Evolutionary conservation across 352 stramenopile species (phyloP), one percentile per base, ranked within the genome.

Genomic region (Pythium aristosporum): DNA sequence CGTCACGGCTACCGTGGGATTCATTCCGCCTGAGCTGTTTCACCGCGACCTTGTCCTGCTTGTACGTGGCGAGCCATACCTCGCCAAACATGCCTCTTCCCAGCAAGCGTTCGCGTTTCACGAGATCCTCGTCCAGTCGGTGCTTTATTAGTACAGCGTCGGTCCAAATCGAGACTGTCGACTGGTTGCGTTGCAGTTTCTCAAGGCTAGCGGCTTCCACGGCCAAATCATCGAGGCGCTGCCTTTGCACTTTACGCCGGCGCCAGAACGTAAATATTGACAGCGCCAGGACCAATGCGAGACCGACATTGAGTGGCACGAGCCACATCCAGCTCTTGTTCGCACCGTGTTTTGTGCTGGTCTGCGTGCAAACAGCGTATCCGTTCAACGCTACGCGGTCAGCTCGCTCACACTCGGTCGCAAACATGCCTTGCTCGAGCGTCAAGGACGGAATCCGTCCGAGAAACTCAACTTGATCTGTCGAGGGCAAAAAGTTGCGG

Each of bases 41-140:
- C 11, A 65, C 3, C 3, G 54, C 63, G 10, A 61, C 21, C 2
- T 12, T 11, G 9, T 60, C 10, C n/a, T 63, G 15, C 5, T 57
- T 34, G 56, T 73, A 73, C 15, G 43, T 28, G 9, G 44, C 67
- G 12, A 73, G 55, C 67, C 67, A 73, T 10, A 73, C 61, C 30
- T 73, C 61, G 18, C 61, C 67, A 62, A 61, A 69, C 43, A 55
- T 53, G 32, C 67, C 67, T n/a, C 42, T 64, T 41, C 61, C 58
- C 1, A 69, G 13, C 1, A 58, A 16, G 5, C 39, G 54, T 5
- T 30, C 54, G 0, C 48, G 46, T n/a, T 28, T 16, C 5, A 69
- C 41, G 15, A 55, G 47, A 16, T 64, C 48, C 7, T 43, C 34
- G 32, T 61, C 49, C 0, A 69, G 63, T 10, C 56, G 47, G 25